phyloP scores from a whole-genome alignment of 2,329 filamentous ascomycete species.

The Aureobasidium sp. region DNA sequence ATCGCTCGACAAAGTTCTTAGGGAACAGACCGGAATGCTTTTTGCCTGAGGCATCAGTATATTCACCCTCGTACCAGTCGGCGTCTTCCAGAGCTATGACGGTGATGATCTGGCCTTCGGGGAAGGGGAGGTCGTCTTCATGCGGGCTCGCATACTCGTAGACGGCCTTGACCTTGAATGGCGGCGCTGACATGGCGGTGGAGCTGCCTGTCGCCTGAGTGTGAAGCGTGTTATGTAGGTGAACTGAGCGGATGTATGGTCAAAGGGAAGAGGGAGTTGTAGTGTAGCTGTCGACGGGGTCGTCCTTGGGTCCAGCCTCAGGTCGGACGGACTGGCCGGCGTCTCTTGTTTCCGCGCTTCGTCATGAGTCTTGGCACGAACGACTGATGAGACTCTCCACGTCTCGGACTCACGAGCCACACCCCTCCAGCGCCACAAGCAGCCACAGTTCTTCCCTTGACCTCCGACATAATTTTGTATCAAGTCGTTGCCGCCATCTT shows the following conservation, averaged over 20 bases:
- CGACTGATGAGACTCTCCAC: background rate
- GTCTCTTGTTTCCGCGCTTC: conserved; percentile 3
- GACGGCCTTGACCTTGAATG: conserved; percentile 91
- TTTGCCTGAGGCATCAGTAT: conserved; percentile 64
- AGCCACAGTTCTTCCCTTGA: background rate
- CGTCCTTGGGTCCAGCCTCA: background rate
- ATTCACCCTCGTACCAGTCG: conserved; percentile 91
- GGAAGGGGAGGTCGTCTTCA: conserved; percentile 89
- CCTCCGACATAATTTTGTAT: background rate
- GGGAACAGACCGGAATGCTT: conserved; percentile 86
- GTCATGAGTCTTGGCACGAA: background rate
- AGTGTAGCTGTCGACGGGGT: background rate
- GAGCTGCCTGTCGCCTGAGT: background rate
- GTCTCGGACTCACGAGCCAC: background rate
- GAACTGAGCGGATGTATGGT: background rate
- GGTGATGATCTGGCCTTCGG: conserved; percentile 79
- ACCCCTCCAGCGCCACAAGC: background rate
- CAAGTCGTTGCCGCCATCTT: background rate
- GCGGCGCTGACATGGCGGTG: conserved; percentile 53
- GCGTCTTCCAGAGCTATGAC: conserved; percentile 87
- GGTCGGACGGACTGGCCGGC: background rate
- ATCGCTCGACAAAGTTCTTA: conserved; percentile 94
- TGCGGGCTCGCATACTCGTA: conserved; percentile 91
- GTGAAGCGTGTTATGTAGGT: background rate
- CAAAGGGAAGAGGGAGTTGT: background rate